phyloP scores from a whole-genome alignment of 345 rosid genomes.

The Brassica nigra region DNA sequence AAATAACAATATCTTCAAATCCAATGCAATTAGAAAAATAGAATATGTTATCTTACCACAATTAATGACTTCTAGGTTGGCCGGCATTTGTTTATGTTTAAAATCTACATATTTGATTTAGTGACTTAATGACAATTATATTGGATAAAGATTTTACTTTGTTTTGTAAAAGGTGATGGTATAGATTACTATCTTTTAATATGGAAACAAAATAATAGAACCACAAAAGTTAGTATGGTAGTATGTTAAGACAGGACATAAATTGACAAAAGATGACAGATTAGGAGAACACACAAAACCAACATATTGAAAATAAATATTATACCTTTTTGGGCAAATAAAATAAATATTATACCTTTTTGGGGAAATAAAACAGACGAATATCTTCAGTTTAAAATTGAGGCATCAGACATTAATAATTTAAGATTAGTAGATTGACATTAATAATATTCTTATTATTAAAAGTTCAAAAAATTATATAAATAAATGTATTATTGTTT shows the following conservation, averaged over 20 bases:
- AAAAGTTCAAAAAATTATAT: too few species aligned
- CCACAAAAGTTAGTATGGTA: not conserved
- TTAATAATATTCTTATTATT: not conserved
- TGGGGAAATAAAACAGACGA: conserved; percentile 1
- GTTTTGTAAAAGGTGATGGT: too few species aligned
- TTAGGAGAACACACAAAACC: not conserved
- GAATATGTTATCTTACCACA: not conserved
- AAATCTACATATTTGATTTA: not conserved
- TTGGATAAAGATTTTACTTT: not conserved
- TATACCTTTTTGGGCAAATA: not conserved
- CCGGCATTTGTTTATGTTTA: not conserved
- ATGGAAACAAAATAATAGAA: not conserved
- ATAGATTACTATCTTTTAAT: not conserved
- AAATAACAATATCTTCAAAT: conserved; percentile 7
- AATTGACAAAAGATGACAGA: not conserved
- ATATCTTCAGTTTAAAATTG: not conserved
- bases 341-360: not conserved
- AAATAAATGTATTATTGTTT: too few species aligned
- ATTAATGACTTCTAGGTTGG: not conserved
- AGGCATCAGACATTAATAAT: not conserved
- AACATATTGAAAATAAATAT: not conserved
- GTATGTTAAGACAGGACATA: not conserved
- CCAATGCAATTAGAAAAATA: conserved; percentile 6
- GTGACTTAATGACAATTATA: not conserved
- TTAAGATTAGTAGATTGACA: not conserved